Base-by-base conservation (phyloP, 345 rosid genomes). In the Hibiscus tridactylites region DNA sequence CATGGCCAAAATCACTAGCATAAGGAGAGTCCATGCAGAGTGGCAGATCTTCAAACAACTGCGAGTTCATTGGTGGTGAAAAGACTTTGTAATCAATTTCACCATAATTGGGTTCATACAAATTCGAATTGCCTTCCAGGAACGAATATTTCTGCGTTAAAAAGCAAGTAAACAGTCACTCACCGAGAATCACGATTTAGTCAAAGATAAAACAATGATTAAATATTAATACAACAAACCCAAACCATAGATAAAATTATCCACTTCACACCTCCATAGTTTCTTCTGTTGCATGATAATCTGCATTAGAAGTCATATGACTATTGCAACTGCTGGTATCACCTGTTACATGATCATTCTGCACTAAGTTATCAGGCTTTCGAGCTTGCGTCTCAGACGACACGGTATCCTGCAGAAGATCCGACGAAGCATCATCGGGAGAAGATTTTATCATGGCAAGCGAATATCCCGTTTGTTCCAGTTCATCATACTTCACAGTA, bases 1-100 rank as follows among this genome's bases (percentile, higher is more conserved):
- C 75, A 77, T 82, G 83, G 76, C 97, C 96, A 75, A 94, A 90
- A 77, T 94, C 95, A 79, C 80, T 79, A 26, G 83, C 84, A 74
- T 78, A 90, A 70, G 86, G 90, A 1, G 94, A 84, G 79, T 78
- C 87, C 73, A 87, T 68, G 71, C 67, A 76, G 4, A 72, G 50
- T 5, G 80, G 52, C 69, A 81, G 74, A 49, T 80, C 89, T 58
- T 80, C 78, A 44, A 69, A 65, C 70, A 79, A 39, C 35, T 79
- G 79, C 1, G 84, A 62, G 67, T 65, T 86, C 68, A 75, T 39
- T 16, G 91, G 88, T 47, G 85, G 89, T 47, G 85, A 76, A 79
- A 86, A 80, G 26, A 85, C 50, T 81, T 81, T 72, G 78, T 68
- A 83, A 76, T 74, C 80, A 75, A 73, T 71, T 74, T 81, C 80